A percentile compares a stretch with the other conserved stretches of the same genome.
Evolutionary conservation across 1,284 basidiomycete genomes (phyloP).

Genomic region (Sutorius eximius): DNA sequence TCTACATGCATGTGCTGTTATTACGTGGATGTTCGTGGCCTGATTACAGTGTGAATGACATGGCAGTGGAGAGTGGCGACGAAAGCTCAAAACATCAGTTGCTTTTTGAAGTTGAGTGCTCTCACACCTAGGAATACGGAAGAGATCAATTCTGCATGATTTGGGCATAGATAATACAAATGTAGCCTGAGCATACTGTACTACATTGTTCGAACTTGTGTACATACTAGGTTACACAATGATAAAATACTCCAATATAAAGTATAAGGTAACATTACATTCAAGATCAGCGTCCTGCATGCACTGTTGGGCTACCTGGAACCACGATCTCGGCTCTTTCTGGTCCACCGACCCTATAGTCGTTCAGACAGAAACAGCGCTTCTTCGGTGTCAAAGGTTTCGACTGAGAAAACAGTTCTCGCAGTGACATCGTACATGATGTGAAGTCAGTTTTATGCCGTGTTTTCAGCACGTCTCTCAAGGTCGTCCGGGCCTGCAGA

Average conservation of each 20-base stretch:
- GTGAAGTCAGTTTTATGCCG: conserved; percentile 11
- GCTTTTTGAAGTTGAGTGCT: neutral
- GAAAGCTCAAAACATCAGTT: neutral
- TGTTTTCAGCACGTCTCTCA: conserved; percentile 16
- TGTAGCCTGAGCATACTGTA: neutral
- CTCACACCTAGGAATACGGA: neutral
- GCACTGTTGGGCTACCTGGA: conserved; percentile 28
- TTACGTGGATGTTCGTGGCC: too few species aligned
- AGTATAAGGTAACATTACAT: conserved; percentile 20
- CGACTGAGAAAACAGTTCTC: conserved; percentile 25
- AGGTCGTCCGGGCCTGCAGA: conserved; percentile 20
- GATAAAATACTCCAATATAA: conserved; percentile 15
- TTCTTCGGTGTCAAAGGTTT: conserved; percentile 6
- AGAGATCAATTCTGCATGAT: neutral
- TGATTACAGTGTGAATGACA: too few species aligned
- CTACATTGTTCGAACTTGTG: conserved; percentile 6
- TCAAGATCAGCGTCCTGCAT: conserved; percentile 16
- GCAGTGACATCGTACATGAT: conserved; percentile 20
- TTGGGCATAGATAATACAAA: neutral
- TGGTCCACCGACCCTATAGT: neutral
- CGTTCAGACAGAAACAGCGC: conserved; percentile 9
- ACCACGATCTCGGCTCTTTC: conserved; percentile 21
- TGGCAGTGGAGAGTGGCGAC: neutral
- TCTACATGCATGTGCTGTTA: too few species aligned
- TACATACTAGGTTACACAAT: conserved; percentile 16